A percentile compares a stretch with the other conserved stretches of the same genome.
Evolutionary conservation across 2,329 filamentous ascomycete species (phyloP).

Genomic region (Leptodontidium sp.): DNA sequence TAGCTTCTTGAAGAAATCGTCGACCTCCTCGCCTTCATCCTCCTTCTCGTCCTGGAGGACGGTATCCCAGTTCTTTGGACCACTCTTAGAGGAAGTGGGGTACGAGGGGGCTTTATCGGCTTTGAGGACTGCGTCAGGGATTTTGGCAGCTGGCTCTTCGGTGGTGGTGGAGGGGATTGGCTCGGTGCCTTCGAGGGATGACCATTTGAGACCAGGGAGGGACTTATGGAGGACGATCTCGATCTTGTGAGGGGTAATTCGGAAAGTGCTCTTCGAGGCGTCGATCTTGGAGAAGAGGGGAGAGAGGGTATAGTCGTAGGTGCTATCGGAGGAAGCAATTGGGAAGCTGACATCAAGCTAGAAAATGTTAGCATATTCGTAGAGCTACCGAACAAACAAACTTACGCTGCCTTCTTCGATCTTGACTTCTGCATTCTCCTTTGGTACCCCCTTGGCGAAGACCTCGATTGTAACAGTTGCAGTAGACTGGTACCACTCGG

Average conservation of each 20-base stretch:
- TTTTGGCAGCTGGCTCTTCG: slow-evolving; percentile 24
- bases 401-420: slow-evolving; percentile 39
- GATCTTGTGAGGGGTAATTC: slow-evolving; percentile 79
- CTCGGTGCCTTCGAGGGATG: slow-evolving; percentile 41
- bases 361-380: slow-evolving; percentile 30
- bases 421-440: slow-evolving; percentile 62
- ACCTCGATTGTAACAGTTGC: slow-evolving; percentile 69
- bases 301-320: slow-evolving; percentile 69
- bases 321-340: slow-evolving; percentile 53
- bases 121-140: slow-evolving; percentile 34
- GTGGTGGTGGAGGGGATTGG: slow-evolving; percentile 22
- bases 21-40: slow-evolving; percentile 67
- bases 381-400: slow-evolving; percentile 27
- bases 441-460: slow-evolving; percentile 69
- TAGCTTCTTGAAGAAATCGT: slow-evolving; percentile 89
- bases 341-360: slow-evolving; percentile 67
- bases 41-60: slow-evolving; percentile 65
- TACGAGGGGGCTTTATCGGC: slow-evolving; percentile 66
- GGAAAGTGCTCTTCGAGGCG: slow-evolving; percentile 64
- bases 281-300: slow-evolving; percentile 75
- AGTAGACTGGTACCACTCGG: slow-evolving; percentile 74
- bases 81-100: slow-evolving; percentile 84
- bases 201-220: slow-evolving; percentile 55
- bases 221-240: slow-evolving; percentile 79
- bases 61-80: slow-evolving; percentile 93